These are phyloP conservation scores for Mimosa pudica DNA, from an alignment of 306 rosid genomes.

Conservation along the genomic window DNA sequence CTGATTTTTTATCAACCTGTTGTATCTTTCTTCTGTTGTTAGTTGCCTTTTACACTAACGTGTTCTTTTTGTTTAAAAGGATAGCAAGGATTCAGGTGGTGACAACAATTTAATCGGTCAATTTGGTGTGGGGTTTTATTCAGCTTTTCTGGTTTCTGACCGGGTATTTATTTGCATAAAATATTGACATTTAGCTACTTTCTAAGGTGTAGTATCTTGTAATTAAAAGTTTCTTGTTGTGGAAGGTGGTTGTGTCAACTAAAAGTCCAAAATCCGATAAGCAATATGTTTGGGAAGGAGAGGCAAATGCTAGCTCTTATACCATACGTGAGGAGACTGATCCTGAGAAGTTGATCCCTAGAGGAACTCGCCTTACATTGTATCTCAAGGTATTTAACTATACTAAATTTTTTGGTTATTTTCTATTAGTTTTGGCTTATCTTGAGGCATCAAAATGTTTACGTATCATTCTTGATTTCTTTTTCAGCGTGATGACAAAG, in stretches of 20 bases:
- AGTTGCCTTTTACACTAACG: constrained; percentile 34
- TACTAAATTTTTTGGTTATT: constrained; percentile 5
- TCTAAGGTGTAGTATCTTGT: neutral
- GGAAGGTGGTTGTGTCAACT: constrained; percentile 89
- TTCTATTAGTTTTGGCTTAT: constrained; percentile 7
- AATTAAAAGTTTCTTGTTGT: constrained; percentile 35
- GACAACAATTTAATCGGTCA: constrained; percentile 93
- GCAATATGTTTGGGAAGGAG: constrained; percentile 97
- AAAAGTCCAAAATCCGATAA: constrained; percentile 88
- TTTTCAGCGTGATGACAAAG: constrained; percentile 83
- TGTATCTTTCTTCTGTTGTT: constrained; percentile 17
- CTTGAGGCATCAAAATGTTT: constrained; percentile 26
- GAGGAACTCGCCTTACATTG: constrained; percentile 88
- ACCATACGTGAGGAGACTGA: constrained; percentile 87
- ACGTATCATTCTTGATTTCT: neutral
- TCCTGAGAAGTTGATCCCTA: constrained; percentile 75
- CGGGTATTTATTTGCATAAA: constrained; percentile 51
- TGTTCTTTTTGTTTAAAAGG: constrained; percentile 54
- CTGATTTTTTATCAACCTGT: neutral
- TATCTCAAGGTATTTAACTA: constrained; percentile 64
- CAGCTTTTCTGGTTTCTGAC: constrained; percentile 89
- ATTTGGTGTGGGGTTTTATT: constrained; percentile 95
- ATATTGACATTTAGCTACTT: neutral
- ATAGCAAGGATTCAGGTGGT: constrained; percentile 82
- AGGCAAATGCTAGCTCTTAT: constrained; percentile 94